A percentile compares a stretch with the other conserved stretches of the same genome.
phyloP scores from a whole-genome alignment of 2,329 filamentous ascomycete genomes.

The Hirsutella thompsonii region DNA sequence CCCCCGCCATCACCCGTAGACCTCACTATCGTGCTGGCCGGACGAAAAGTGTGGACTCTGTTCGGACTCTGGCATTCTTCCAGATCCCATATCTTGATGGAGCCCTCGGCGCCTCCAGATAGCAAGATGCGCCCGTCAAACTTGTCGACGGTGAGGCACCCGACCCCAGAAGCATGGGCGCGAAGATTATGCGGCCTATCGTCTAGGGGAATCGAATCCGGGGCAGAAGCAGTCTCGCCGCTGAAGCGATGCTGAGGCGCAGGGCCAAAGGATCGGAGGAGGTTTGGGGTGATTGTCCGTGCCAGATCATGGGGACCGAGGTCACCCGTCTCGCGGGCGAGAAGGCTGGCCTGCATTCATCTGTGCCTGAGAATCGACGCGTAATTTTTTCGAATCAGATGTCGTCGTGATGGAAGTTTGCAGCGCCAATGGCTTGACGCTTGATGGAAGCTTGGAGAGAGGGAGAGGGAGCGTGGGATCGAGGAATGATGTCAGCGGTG shows the following conservation, averaged over 20 bases:
- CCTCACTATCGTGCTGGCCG: constrained; percentile 37
- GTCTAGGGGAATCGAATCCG: constrained; percentile 7
- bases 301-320: constrained; percentile 51
- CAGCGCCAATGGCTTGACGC: too few species aligned
- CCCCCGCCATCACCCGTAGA: constrained; percentile 16
- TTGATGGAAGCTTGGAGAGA: too few species aligned
- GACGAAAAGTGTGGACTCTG: constrained; percentile 35
- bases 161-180: constrained; percentile 71
- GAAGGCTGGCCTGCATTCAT: constrained; percentile 61
- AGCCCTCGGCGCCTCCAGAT: constrained; percentile 76
- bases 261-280: constrained; percentile 57
- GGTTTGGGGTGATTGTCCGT: constrained; percentile 48
- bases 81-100: constrained; percentile 78
- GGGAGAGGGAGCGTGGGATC: neutral
- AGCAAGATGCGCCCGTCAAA: constrained; percentile 68
- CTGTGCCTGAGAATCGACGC: constrained; percentile 8
- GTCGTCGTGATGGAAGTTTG: too few species aligned
- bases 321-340: constrained; percentile 63
- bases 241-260: constrained; percentile 58
- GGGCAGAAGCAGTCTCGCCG: constrained; percentile 23
- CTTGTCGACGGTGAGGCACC: constrained; percentile 64
- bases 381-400: too few species aligned
- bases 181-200: constrained; percentile 27
- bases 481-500: neutral
- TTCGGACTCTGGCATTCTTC: constrained; percentile 41